Evolutionary conservation across 2,329 filamentous ascomycete genomes (phyloP), one percentile per base, ranked within the genome.

Genomic region (Alternaria longipes): DNA sequence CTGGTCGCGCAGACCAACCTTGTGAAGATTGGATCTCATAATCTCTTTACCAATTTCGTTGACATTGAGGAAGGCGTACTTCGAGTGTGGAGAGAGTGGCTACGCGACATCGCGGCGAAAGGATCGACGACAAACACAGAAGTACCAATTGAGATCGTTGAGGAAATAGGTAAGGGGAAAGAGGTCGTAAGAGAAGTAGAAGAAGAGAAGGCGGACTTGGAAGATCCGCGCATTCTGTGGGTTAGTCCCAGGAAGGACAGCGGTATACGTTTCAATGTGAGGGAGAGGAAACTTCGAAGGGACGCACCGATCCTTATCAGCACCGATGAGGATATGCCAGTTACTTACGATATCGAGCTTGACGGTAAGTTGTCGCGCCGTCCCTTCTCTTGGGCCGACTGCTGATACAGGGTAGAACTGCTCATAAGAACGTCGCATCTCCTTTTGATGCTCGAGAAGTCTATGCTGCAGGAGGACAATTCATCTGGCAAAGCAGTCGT

Each of bases 11-110:
- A 87, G 24, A 86, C 86, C 8, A 91, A 89, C 70, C 78, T 96
- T 38, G 89, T 92, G 62, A 89, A 89, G 73, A 81, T 88, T 30
- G 87, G 88, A 1, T 85, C 87, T 1, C 83, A 83, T 28, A 84
- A 82, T 22, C 74, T 91, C 0, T 89, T 92, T 65, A 80, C 87
- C 54, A 89, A 85, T 70, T 87, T 88, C 62, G 84, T 90, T 53
- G 88, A 87, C 42, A 81, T 94, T 40, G 85, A 87, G 55, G 89
- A 93, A 57, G 83, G 89, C 1, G 85, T 92, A 5, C 81, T 93
- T 40, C 84, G 91, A 28, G 83, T 95, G 0, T 94, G 88, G 84
- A 85, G 91, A 54, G 81, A 89, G 16, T 95, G 92, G 91, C 80
- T 95, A 36, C 82, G 83, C 6, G 78, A 83, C 26, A 81, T 80